These are phyloP conservation scores for Neonectria ditissima DNA, from an alignment of 2,329 filamentous ascomycete genomes.

Conservation along the genomic window DNA sequence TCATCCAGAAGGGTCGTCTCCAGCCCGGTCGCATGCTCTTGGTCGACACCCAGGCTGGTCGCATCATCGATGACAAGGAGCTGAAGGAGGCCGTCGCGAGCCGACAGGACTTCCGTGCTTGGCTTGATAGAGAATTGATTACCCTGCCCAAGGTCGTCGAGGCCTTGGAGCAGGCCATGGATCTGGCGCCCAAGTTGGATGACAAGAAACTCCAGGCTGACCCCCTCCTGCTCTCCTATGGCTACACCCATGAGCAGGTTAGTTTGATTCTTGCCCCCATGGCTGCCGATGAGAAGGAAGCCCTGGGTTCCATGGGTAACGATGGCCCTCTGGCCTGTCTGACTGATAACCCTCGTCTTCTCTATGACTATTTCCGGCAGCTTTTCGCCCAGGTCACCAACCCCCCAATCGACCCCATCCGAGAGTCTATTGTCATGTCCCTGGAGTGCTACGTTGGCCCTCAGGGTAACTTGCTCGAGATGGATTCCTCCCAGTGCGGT, in stretches of 20 bases:
- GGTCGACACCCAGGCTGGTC: constrained; percentile 88
- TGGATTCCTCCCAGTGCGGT: constrained; percentile 90
- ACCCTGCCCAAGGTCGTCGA: constrained; percentile 81
- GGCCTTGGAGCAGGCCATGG: constrained; percentile 67
- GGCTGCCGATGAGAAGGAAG: constrained; percentile 97
- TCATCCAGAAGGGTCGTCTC: constrained; percentile 92
- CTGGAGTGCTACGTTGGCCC: constrained; percentile 96
- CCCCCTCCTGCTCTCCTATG: constrained; percentile 84
- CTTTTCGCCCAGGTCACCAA: constrained; percentile 98
- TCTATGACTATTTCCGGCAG: constrained; percentile 98
- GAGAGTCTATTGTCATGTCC: constrained; percentile 98
- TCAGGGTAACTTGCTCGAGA: constrained; percentile 94
- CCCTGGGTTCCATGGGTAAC: constrained; percentile 97
- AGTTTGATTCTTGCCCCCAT: constrained; percentile 92
- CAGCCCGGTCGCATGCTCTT: constrained; percentile 96
- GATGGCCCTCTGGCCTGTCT: constrained; percentile 93
- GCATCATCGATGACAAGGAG: constrained; percentile 94
- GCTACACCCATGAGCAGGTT: constrained; percentile 96
- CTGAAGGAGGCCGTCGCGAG: constrained; percentile 89
- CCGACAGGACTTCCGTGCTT: constrained; percentile 87
- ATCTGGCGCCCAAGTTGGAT: constrained; percentile 76
- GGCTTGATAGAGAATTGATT: constrained; percentile 88
- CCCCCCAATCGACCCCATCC: constrained; percentile 95
- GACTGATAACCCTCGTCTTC: constrained; percentile 86
- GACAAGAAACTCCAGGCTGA: constrained; percentile 83